Percentiles rank a stretch among this genome's conserved stretches.
Conservation (phyloP, 768 basidiomycete genomes). For the Phlebiopsis flavidoalba region DNA sequence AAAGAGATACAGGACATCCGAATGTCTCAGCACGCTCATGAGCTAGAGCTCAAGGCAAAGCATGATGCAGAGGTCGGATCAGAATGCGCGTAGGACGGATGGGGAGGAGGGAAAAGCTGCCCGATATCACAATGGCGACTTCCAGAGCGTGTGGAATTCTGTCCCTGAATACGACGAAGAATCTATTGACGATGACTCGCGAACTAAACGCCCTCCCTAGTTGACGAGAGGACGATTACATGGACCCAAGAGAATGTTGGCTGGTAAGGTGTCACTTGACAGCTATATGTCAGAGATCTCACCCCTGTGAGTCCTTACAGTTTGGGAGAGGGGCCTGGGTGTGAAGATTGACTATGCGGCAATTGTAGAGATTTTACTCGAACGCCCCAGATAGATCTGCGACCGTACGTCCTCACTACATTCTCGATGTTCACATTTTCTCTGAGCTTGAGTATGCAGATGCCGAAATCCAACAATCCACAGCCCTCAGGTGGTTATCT, state of each 20-base stretch:
- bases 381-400: slow-evolving; percentile 89
- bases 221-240: slow-evolving; percentile 37
- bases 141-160: slow-evolving; percentile 53
- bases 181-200: slow-evolving; percentile 16
- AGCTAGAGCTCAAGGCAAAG: slow-evolving; percentile 46
- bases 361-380: slow-evolving; percentile 89
- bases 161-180: slow-evolving; percentile 44
- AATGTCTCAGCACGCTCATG: slow-evolving; percentile 59
- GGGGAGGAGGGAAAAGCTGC: slow-evolving; percentile 44
- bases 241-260: slow-evolving; percentile 59
- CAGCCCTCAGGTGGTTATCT: slow-evolving; percentile 89
- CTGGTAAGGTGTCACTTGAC: slow-evolving; percentile 34
- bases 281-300: neutral
- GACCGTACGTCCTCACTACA: slow-evolving; percentile 28
- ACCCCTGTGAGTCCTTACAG: slow-evolving; percentile 31
- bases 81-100: slow-evolving; percentile 35
- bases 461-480: slow-evolving; percentile 92
- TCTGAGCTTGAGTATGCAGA: slow-evolving; percentile 40
- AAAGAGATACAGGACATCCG: slow-evolving; percentile 88
- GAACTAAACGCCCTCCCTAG: no score
- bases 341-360: slow-evolving; percentile 88
- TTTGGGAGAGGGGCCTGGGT: slow-evolving; percentile 92
- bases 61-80: slow-evolving; percentile 35
- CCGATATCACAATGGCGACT: slow-evolving; percentile 53
- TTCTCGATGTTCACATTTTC: neutral